These are phyloP conservation scores for Ceratobasidium sp. DNA, from an alignment of 1,284 basidiomycete species.

Conservation along the genomic window DNA sequence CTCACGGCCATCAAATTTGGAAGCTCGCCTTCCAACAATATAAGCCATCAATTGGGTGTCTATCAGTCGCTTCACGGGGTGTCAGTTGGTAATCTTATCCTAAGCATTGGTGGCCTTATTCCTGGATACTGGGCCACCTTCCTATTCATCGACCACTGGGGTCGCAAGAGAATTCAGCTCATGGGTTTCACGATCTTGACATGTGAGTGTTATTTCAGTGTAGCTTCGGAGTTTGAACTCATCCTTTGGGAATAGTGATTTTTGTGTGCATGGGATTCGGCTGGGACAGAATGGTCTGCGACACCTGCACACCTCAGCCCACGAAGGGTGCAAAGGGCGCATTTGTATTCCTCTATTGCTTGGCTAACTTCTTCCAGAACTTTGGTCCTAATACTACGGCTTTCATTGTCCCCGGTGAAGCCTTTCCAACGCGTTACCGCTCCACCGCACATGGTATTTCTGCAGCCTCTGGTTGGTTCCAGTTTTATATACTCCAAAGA, in stretches of 20 bases:
- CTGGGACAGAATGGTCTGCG: slow-evolving; percentile 75
- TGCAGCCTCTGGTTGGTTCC: slow-evolving; percentile 68
- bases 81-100: slow-evolving; percentile 67
- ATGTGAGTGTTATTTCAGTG: slow-evolving; percentile 57
- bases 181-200: slow-evolving; percentile 83
- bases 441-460: slow-evolving; percentile 89
- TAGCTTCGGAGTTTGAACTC: slow-evolving; percentile 2
- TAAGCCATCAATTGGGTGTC: slow-evolving; percentile 56
- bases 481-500: no score
- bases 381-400: slow-evolving; percentile 86
- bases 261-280: slow-evolving; percentile 71
- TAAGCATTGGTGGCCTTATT: slow-evolving; percentile 68
- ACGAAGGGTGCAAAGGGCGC: slow-evolving; percentile 69
- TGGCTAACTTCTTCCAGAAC: slow-evolving; percentile 65
- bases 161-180: slow-evolving; percentile 78
- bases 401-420: slow-evolving; percentile 82
- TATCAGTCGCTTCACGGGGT: slow-evolving; percentile 60
- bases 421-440: slow-evolving; percentile 89
- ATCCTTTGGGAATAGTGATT: slow-evolving; percentile 50
- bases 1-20: slow-evolving; percentile 67
- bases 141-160: slow-evolving; percentile 78
- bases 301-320: slow-evolving; percentile 63
- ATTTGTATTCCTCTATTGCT: slow-evolving; percentile 83
- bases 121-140: slow-evolving; percentile 83
- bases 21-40: slow-evolving; percentile 48